Percentiles rank a stretch among this genome's conserved stretches.
Conservation (phyloP, 2,329 filamentous ascomycete genomes). For the Aspergillus awamori region DNA sequence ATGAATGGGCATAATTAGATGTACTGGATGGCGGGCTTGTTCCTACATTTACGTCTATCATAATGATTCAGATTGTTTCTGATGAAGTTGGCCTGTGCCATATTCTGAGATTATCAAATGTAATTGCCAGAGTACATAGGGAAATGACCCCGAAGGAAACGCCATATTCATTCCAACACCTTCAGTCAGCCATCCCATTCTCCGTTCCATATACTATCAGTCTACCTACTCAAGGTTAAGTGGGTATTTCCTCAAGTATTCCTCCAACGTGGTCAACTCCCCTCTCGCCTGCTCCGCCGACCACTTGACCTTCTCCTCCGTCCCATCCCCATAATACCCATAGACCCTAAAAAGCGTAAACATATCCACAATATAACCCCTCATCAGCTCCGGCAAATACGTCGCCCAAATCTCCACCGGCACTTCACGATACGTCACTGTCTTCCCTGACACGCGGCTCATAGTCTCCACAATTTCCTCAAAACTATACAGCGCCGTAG, state of each 20-base stretch:
- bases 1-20: background rate
- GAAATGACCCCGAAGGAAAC: too few species aligned
- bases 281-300: slow-evolving; percentile 2
- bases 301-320: slow-evolving; percentile 3
- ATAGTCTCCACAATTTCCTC: slow-evolving; percentile 8
- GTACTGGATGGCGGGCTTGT: too few species aligned
- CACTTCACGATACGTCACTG: slow-evolving; percentile 8
- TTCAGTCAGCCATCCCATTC: too few species aligned
- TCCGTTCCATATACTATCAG: background rate
- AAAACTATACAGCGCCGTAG: slow-evolving; percentile 5
- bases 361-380: slow-evolving; percentile 7
- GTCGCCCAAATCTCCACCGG: slow-evolving; percentile 1
- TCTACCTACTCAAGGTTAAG: background rate
- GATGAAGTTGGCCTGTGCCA: too few species aligned
- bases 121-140: too few species aligned
- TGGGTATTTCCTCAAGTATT: background rate
- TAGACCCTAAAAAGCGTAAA: slow-evolving; percentile 2
- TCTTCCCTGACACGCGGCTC: slow-evolving; percentile 7
- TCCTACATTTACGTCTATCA: too few species aligned
- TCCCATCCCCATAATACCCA: slow-evolving; percentile 10
- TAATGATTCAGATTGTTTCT: too few species aligned
- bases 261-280: slow-evolving; percentile 7
- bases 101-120: too few species aligned
- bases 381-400: background rate
- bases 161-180: too few species aligned